phyloP scores from a whole-genome alignment of 495 filamentous ascomycete species.

The Sabuloglossum arenarium region DNA sequence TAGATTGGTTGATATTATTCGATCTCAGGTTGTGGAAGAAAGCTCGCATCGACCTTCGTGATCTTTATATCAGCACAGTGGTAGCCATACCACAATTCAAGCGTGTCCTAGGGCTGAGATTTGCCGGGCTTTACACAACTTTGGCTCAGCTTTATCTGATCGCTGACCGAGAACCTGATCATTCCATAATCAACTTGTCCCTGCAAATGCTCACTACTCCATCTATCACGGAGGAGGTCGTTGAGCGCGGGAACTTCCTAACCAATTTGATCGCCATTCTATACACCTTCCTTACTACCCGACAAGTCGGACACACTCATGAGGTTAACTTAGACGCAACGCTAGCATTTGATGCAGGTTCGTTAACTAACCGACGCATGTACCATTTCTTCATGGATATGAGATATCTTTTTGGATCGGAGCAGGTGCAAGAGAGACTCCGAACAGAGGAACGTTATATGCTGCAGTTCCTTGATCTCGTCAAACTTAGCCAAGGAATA shows the following conservation, averaged over 20 bases:
- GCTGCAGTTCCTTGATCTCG: slow-evolving; percentile 83
- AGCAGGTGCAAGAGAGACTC: slow-evolving; percentile 66
- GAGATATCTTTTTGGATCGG: slow-evolving; percentile 68
- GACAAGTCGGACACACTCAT: slow-evolving; percentile 83
- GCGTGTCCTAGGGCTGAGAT: slow-evolving; percentile 76
- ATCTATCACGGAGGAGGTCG: slow-evolving; percentile 85
- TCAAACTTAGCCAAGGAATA: slow-evolving; percentile 89
- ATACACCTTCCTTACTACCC: slow-evolving; percentile 89
- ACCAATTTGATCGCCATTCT: slow-evolving; percentile 89
- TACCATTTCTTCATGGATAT: slow-evolving; percentile 94
- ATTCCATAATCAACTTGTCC: slow-evolving; percentile 94
- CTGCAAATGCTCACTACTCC: slow-evolving; percentile 92
- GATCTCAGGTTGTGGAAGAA: slow-evolving; percentile 95
- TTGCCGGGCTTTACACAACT: slow-evolving; percentile 83
- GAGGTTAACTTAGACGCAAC: slow-evolving; percentile 68
- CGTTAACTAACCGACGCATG: slow-evolving; percentile 81
- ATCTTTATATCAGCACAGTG: slow-evolving; percentile 89
- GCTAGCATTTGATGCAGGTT: slow-evolving; percentile 78
- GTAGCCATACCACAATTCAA: slow-evolving; percentile 92
- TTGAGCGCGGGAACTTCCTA: slow-evolving; percentile 87
- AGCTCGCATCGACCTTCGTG: slow-evolving; percentile 68
- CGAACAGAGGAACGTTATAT: slow-evolving; percentile 69
- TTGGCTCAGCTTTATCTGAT: slow-evolving; percentile 90
- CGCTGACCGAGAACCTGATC: slow-evolving; percentile 88
- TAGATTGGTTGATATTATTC: slow-evolving; percentile 95